phyloP scores from a whole-genome alignment of 2,329 filamentous ascomycete species.

The Xylaria polymorpha region DNA sequence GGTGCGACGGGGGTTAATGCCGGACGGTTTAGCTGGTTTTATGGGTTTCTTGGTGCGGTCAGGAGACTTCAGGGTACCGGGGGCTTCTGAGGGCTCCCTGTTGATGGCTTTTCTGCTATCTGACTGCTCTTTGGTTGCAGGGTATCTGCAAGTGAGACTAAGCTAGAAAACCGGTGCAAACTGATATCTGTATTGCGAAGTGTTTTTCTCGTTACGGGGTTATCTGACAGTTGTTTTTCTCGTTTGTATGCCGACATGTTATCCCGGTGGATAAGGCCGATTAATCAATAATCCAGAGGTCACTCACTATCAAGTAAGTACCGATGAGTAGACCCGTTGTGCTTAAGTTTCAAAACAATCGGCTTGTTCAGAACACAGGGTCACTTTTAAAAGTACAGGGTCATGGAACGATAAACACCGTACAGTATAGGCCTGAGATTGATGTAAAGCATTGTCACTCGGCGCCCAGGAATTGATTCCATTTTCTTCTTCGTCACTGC shows the following conservation, averaged over 20 bases:
- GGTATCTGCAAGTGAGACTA: too few species aligned
- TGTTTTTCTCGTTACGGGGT: too few species aligned
- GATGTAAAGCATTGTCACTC: background rate
- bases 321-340: background rate
- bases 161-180: too few species aligned
- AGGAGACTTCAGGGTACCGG: constrained; percentile 47
- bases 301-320: background rate
- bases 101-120: background rate
- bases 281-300: background rate
- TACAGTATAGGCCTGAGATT: background rate
- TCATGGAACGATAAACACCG: too few species aligned
- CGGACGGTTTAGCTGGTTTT: constrained; percentile 45
- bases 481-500: too few species aligned
- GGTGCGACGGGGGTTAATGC: constrained; percentile 67
- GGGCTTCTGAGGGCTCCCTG: constrained; percentile 42
- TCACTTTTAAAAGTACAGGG: too few species aligned
- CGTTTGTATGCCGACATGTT: too few species aligned
- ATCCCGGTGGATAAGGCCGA: too few species aligned
- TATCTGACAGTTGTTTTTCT: too few species aligned
- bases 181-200: too few species aligned
- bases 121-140: background rate
- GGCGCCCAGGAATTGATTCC: too few species aligned
- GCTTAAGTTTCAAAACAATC: background rate
- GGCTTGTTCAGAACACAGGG: background rate
- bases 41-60: constrained; percentile 46